A percentile compares a stretch with the other conserved stretches of the same genome.
phyloP scores from a whole-genome alignment of 106 monocot species.

The Gastrodia elata region DNA sequence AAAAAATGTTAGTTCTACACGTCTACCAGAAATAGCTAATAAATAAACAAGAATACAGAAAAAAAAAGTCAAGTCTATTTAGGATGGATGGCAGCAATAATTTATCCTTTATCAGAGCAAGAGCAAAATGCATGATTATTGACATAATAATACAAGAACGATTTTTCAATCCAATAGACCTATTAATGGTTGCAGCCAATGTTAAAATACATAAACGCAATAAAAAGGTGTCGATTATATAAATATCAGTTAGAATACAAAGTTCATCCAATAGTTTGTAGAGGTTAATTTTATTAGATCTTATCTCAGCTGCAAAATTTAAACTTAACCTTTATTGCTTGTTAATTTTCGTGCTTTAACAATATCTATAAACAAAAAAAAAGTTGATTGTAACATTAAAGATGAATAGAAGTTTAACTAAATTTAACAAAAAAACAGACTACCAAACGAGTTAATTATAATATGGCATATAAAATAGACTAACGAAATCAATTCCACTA shows the following conservation, averaged over 20 bases:
- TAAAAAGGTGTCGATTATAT: too few species aligned
- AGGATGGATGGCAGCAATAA: too few species aligned
- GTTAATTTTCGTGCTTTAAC: not conserved
- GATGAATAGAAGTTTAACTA: not conserved
- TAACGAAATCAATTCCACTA: not conserved
- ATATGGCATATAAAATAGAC: not conserved
- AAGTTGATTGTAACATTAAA: not conserved
- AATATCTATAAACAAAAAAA: not conserved
- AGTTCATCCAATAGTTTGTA: too few species aligned
- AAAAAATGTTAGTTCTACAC: not conserved
- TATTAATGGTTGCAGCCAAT: too few species aligned
- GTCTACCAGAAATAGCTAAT: too few species aligned
- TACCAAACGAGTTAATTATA: not conserved
- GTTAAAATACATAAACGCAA: too few species aligned
- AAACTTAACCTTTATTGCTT: not conserved
- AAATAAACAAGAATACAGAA: not conserved
- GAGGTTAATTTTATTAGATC: too few species aligned
- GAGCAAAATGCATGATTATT: too few species aligned
- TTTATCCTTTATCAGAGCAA: too few species aligned
- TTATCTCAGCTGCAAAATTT: not conserved
- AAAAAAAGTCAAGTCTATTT: not conserved
- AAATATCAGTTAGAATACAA: too few species aligned
- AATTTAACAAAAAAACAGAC: not conserved
- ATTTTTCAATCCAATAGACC: too few species aligned
- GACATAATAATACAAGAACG: too few species aligned